phyloP scores from a whole-genome alignment of 1,284 basidiomycete genomes.

The Xerocomus nothofagi region DNA sequence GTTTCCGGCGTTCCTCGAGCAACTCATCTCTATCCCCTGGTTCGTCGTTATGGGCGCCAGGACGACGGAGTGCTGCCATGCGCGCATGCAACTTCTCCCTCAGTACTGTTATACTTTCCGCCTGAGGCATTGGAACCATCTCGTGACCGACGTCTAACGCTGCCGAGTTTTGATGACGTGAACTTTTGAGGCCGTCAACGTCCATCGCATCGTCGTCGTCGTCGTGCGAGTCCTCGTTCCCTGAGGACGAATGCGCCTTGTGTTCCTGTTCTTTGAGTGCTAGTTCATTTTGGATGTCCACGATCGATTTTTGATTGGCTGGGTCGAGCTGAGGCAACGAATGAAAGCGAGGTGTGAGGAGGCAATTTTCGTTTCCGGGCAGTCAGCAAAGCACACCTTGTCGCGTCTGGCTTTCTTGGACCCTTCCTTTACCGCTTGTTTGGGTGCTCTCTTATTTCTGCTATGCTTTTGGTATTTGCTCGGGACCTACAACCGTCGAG shows the following conservation, averaged over 20 bases:
- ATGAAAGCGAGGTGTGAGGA: neutral
- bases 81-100: slow-evolving; percentile 77
- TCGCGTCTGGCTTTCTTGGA: slow-evolving; percentile 82
- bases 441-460: slow-evolving; percentile 78
- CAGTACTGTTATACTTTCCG: slow-evolving; percentile 69
- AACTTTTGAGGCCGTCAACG: slow-evolving; percentile 22
- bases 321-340: slow-evolving; percentile 73
- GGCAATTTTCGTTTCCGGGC: neutral
- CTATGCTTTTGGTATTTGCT: slow-evolving; percentile 89
- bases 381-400: slow-evolving; percentile 53
- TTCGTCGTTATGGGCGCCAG: slow-evolving; percentile 40
- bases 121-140: slow-evolving; percentile 66
- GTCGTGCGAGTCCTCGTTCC: neutral
- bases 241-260: slow-evolving; percentile 5
- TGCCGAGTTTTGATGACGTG: slow-evolving; percentile 29
- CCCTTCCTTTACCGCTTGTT: slow-evolving; percentile 84
- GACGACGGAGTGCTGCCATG: slow-evolving; percentile 69
- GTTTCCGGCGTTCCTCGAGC: slow-evolving; percentile 73
- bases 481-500: slow-evolving; percentile 43
- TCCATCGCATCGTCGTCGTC: slow-evolving; percentile 14
- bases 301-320: slow-evolving; percentile 78
- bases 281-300: slow-evolving; percentile 71
- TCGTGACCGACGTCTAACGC: slow-evolving; percentile 28
- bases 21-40: slow-evolving; percentile 75
- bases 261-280: slow-evolving; percentile 22